Base-by-base conservation (phyloP, 2,329 filamentous ascomycete species). In the Diplodia corticola region DNA sequence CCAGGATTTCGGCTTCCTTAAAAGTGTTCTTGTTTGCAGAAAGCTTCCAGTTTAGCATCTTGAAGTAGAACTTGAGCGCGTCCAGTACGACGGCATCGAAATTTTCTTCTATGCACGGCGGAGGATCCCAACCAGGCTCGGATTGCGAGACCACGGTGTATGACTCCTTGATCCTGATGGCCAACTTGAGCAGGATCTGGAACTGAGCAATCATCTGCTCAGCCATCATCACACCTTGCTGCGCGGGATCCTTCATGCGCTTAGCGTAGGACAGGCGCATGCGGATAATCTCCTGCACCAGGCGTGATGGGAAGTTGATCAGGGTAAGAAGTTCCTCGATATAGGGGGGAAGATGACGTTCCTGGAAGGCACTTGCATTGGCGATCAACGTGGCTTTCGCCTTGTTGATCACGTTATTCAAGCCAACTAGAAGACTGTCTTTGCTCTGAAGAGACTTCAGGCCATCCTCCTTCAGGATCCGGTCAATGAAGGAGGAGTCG, bases 181-280 rank as follows among this genome's bases (percentile, higher is more conserved):
- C 94, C 70, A 98, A 88, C 73, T 91, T 93, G 69, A 99, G 87
- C 64, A 98, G 82, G 51, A 97, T 91, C 78, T 96, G 93, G 72
- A 99, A 98, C 75, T 99, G 95, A 0, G 91, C 85, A 69, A 99
- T 97, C 91, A 98, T 96, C 79, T 98, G 94, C 75, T 98, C 93
- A 68, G 96, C 91, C 85, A 99, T 92, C 81, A 99, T 90, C 28
- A 91, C 85, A 70, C 93, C 96, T 76, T 96, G 92, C 80, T 95
- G 91, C 1, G 93, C 90, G 10, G 93, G 92, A 73, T 98, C 94
- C 79, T 94, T 96, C 88, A 97, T 96, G 77, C 93, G 94, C 80
- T 89, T 92, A 20, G 94, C 93, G 77, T 97, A 98, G 10, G 89
- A 91, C 30, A 98, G 84, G 67, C 95, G 90, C 71, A 97, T 91